Conservation (phyloP, 2,329 filamentous ascomycete species). For the Fusarium nygamai region DNA sequence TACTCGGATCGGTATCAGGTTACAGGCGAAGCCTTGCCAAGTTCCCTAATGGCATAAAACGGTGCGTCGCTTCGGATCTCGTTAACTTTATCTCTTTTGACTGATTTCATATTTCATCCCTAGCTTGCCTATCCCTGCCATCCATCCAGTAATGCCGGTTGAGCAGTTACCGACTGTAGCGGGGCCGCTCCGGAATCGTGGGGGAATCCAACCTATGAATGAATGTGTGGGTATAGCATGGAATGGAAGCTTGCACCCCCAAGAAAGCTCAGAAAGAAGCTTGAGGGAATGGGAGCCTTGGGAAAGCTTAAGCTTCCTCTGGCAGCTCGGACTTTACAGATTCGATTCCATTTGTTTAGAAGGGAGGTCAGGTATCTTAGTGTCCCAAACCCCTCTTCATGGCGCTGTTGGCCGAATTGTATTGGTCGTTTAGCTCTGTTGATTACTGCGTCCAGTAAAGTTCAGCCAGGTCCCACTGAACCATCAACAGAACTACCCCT, state of each 20-base stretch:
- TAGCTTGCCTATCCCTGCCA: not conserved
- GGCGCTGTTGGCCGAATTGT: not conserved
- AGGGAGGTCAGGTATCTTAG: not conserved
- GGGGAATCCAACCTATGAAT: not conserved
- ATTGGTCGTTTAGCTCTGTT: conserved; percentile 7
- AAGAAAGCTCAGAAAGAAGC: not conserved
- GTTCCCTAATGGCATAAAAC: not conserved
- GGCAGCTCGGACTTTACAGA: not conserved
- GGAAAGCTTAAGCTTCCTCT: conserved; percentile 1
- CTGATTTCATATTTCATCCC: not conserved
- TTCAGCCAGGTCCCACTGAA: conserved; percentile 16
- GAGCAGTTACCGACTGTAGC: not conserved
- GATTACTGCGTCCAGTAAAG: not conserved
- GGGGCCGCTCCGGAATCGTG: not conserved
- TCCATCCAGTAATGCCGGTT: not conserved
- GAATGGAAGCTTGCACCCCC: conserved; percentile 1
- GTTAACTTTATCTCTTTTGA: not conserved
- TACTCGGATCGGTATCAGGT: conserved; percentile 25
- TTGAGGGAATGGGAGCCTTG: not conserved
- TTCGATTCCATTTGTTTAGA: not conserved
- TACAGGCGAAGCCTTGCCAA: not conserved
- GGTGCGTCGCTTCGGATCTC: not conserved
- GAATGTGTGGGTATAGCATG: not conserved
- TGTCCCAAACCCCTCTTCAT: conserved; percentile 14
- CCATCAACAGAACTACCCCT: conserved; percentile 18